Base-by-base conservation (phyloP, 1,284 basidiomycete species). In the Cystobasidiaceae sp. region DNA sequence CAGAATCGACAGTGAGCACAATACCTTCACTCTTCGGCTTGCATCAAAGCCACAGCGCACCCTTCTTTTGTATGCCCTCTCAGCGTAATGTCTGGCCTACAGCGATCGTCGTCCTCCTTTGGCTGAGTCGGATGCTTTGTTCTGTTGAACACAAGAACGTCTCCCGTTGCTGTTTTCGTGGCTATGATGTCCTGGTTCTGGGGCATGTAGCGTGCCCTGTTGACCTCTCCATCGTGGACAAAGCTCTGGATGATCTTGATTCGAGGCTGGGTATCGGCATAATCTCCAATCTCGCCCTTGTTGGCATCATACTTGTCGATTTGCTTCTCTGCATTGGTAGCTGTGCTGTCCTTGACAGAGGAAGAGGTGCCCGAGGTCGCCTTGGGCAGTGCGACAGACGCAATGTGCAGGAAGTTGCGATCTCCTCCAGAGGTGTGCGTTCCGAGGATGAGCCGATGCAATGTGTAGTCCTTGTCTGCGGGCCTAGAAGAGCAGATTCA, bases 151-250 rank as follows among this genome's bases (percentile, higher is more conserved):
- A 99, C 80, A 70, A 89, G 82, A 9, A 97, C 91, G 70, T 94
- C 90, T 15, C 96, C 96, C 4, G 83, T 85, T 7, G 94, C 85
- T 9, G 92, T 82, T 72, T 97, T 94, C 8, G 94, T 98, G 1
- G 96, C 96, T 70, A 99, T 90, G 70, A 99, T 78, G 78, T 98
- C 91, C 5, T 91, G 89, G 75, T 98, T 98, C 78, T 97, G 94
- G 15, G 96, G 96, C 90, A 97, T 97, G 78, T 98, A 99, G 48
- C 96, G 83, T 63, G 96, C 96, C 39, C 93, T 82, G 78, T 99
- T 98, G 73, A 98, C 91, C 77, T 99, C 96, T 54, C 93, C 93
- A 8, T 85, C 84, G 77, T 99, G 96, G 77, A 93, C 93, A 80
- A 99, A 98, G 68, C 85, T 87, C 76, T 99, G 96, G 33, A 87